Conservation (phyloP, 2,329 filamentous ascomycete species). For the Cordyceps tenuipes region DNA sequence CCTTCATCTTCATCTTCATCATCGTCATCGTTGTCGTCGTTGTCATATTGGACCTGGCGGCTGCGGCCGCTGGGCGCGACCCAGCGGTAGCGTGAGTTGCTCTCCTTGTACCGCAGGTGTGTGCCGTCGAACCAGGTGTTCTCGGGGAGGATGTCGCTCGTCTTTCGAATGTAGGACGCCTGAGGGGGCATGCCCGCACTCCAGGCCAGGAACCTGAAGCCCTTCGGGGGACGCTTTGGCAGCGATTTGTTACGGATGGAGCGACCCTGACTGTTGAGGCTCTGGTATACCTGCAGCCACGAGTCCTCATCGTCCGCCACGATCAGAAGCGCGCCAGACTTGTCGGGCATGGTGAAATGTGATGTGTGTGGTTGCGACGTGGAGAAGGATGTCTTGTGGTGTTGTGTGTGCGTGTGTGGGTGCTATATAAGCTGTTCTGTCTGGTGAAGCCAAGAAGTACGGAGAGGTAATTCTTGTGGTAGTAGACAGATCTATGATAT, state of each 20-base stretch:
- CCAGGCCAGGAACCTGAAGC: conserved; percentile 21
- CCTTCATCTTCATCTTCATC: not conserved
- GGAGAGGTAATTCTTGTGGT: not conserved
- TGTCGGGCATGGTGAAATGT: not conserved
- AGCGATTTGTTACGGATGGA: conserved; percentile 15
- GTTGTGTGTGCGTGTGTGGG: not conserved
- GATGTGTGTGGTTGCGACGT: not conserved
- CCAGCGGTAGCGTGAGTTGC: not conserved
- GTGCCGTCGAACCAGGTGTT: conserved; percentile 13
- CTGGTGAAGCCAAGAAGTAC: not conserved
- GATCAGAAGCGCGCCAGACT: not conserved
- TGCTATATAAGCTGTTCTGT: not conserved
- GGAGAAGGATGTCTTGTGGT: not conserved
- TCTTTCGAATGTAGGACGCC: conserved; percentile 20
- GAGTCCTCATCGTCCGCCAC: not conserved
- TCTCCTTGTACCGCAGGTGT: not conserved
- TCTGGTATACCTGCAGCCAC: not conserved
- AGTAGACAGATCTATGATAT: too few relatives aligned
- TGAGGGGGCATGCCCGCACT: conserved; percentile 20
- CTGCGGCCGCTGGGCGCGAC: not conserved
- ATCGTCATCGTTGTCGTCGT: not conserved
- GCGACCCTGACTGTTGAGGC: not conserved
- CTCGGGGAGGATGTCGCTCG: conserved; percentile 19
- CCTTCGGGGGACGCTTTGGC: conserved; percentile 18
- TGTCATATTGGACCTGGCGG: not conserved